Evolutionary conservation across 2,329 filamentous ascomycete species (phyloP), one percentile per base, ranked within the genome.

Genomic region (Penicillium sp.): DNA sequence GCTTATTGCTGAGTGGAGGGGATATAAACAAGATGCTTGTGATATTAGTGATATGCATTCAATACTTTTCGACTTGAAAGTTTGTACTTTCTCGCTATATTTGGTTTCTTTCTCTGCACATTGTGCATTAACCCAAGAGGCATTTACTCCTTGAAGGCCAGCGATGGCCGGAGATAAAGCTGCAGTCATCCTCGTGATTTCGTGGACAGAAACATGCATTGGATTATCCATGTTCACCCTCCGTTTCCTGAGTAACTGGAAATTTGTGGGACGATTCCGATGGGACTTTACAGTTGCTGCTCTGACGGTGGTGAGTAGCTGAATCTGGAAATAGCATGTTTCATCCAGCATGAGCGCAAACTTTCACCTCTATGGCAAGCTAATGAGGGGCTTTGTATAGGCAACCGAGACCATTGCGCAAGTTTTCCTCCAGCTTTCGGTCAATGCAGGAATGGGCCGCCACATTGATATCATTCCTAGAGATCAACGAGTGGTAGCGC

Each of bases 221-320:
- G 61, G 60, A 4, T n/a, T 62, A 30, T 30, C 52, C 13, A 45
- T 64, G 16, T 58, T 62, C 8, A 14, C 45, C 6, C 43, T 64
- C 29, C 58, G 60, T 10, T 57, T 62, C 13, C n/a, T 62, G 36
- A 64, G 56, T 34, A 63, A 59, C 23, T 58, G 45, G 51, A 51
- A 47, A 32, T 47, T 63, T 14, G 47, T 57, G 5, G 51, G 53
- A 16, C 48, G 53, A 6, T 62, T 61, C 32, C 48, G 53, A 46
- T 63, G 61, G 60, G 61, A 63, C 44, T 58, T 61, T 48, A 47
- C 42, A 11, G 16, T 61, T 29, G 59, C 57, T 16, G 26, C 40
- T 10, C 35, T 60, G 43, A 59, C 61, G 2, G 52, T 63, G 30
- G 59, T 63, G 51, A 44, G 59, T 44, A 13, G 11, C 13, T 34